A percentile compares a stretch with the other conserved stretches of the same genome.
Evolutionary conservation across 2,329 filamentous ascomycete genomes (phyloP).

Genomic region (Trichoderma koningii): DNA sequence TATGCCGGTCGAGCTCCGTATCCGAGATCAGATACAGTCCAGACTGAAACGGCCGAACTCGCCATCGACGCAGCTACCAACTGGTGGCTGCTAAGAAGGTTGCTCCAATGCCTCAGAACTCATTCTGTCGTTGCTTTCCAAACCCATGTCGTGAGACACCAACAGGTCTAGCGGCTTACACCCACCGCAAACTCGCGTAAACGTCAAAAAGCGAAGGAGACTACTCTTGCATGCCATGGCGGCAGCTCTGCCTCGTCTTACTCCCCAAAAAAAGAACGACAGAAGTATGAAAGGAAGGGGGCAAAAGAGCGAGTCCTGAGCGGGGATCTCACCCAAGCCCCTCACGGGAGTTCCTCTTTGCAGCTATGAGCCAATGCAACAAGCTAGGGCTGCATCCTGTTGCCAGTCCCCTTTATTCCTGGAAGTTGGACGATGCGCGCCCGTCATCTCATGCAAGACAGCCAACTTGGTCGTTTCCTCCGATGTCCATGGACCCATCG

Average conservation of each 20-base stretch:
- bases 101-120: conserved; percentile 14
- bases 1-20: neutral
- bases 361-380: conserved; percentile 14
- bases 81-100: neutral
- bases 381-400: conserved; percentile 20
- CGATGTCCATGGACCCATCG: conserved; percentile 3
- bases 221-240: neutral
- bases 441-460: conserved; percentile 25
- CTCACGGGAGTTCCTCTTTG: neutral
- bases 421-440: conserved; percentile 17
- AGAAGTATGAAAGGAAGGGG: neutral
- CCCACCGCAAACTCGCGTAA: conserved; percentile 11
- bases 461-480: conserved; percentile 24
- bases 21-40: neutral
- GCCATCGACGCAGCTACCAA: neutral
- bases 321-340: conserved; percentile 18
- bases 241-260: conserved; percentile 2
- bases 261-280: conserved; percentile 6
- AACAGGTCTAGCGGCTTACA: conserved; percentile 24
- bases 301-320: conserved; percentile 1
- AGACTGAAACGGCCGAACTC: neutral
- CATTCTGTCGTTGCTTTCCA: neutral
- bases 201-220: conserved; percentile 2
- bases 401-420: neutral
- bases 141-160: conserved; percentile 16